phyloP scores from a whole-genome alignment of 257 asterid genomes.

The Primulina eburnea region DNA sequence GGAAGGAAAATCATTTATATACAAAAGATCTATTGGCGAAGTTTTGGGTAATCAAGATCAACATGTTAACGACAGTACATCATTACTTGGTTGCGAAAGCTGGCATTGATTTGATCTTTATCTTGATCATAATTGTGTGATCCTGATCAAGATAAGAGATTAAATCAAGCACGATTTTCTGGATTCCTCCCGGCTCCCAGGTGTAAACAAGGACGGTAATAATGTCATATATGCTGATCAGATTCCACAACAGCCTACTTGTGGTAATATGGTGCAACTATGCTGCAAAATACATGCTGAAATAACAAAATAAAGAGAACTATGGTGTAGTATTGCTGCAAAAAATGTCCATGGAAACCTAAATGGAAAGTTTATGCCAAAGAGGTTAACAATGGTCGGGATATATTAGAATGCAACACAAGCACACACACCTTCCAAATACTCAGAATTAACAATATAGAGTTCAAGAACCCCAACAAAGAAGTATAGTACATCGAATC shows the following conservation, averaged over 20 bases:
- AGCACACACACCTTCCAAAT: constrained; percentile 3
- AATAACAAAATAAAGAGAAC: too few relatives aligned
- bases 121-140: too few relatives aligned
- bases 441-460: constrained; percentile 3
- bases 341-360: constrained; percentile 1
- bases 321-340: too few relatives aligned
- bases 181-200: not conserved
- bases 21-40: too few relatives aligned
- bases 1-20: too few relatives aligned
- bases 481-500: not conserved
- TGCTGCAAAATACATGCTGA: too few relatives aligned
- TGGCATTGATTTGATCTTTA: not conserved
- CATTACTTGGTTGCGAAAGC: not conserved
- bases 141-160: too few relatives aligned
- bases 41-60: too few relatives aligned
- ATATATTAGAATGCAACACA: constrained; percentile 9
- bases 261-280: not conserved
- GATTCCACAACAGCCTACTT: not conserved
- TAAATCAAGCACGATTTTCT: too few relatives aligned
- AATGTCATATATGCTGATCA: not conserved
- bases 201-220: not conserved
- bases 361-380: constrained; percentile 3
- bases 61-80: not conserved
- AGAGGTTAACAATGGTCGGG: not conserved
- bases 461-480: constrained; percentile 9